A percentile compares a stretch with the other conserved stretches of the same genome.
phyloP scores from a whole-genome alignment of 345 rosid genomes.

The Linum lewisii region DNA sequence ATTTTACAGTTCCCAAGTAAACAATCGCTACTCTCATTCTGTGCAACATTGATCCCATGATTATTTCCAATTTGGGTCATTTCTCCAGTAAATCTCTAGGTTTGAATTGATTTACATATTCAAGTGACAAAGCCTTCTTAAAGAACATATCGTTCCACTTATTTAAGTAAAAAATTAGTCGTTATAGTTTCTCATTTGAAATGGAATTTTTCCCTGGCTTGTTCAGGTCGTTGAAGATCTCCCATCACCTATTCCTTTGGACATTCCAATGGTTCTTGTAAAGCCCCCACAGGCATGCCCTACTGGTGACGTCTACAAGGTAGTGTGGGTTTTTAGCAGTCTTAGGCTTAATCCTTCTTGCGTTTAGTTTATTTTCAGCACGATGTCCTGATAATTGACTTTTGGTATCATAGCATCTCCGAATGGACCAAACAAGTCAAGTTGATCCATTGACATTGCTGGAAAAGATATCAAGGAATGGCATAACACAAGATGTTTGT shows the following conservation, averaged over 20 bases:
- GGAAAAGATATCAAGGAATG: conserved; percentile 55
- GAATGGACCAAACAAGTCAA: conserved; percentile 58
- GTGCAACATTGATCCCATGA: too few species aligned
- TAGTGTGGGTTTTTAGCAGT: conserved; percentile 15
- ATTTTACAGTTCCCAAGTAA: background rate
- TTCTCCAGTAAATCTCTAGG: background rate
- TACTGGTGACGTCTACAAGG: conserved; percentile 94
- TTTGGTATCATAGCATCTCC: conserved; percentile 43
- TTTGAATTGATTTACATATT: background rate
- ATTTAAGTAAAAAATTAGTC: too few species aligned
- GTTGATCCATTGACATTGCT: conserved; percentile 64
- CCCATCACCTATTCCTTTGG: conserved; percentile 58
- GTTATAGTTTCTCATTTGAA: too few species aligned
- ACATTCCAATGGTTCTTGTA: conserved; percentile 74
- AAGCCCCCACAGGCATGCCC: conserved; percentile 87
- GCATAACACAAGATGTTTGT: conserved; percentile 78
- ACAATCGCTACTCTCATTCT: background rate
- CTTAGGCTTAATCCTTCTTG: background rate
- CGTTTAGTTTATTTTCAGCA: conserved; percentile 6
- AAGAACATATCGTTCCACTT: too few species aligned
- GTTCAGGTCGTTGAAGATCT: conserved; percentile 76
- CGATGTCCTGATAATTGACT: conserved; percentile 8
- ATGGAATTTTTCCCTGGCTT: conserved; percentile 7
- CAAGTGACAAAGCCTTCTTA: too few species aligned
- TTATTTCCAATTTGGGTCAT: background rate